A percentile compares a stretch with the other conserved stretches of the same genome.
Conservation (phyloP, 139 green algal species). For the Raphidocelis subcapitata region DNA sequence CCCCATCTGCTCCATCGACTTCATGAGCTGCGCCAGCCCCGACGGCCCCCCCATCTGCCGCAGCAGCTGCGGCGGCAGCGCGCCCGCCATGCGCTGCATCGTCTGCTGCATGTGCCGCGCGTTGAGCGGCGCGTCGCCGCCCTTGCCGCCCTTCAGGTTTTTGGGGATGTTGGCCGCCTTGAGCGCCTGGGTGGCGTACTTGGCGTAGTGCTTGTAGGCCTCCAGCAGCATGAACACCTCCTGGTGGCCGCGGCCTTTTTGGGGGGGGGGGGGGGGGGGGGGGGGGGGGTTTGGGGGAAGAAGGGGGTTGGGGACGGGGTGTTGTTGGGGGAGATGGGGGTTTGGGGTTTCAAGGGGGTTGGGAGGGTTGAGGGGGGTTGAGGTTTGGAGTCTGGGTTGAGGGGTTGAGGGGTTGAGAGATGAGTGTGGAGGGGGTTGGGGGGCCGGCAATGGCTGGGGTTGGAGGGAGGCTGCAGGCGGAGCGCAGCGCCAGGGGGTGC, state of each 20-base stretch:
- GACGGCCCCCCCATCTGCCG: conserved; percentile 93
- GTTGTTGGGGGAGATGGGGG: too few species aligned
- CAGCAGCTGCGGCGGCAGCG: conserved; percentile 91
- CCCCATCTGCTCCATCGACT: conserved; percentile 53
- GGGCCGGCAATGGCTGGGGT: too few species aligned
- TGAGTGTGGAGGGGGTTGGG: too few species aligned
- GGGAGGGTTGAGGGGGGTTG: too few species aligned
- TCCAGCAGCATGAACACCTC: conserved; percentile 72
- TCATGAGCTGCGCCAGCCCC: conserved; percentile 88
- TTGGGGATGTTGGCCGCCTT: conserved; percentile 91
- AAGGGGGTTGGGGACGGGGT: too few species aligned
- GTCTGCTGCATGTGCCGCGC: conserved; percentile 78
- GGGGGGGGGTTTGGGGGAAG: too few species aligned
- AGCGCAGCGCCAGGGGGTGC: too few species aligned
- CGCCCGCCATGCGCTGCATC: conserved; percentile 78
- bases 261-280: not conserved
- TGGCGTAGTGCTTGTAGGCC: conserved; percentile 90
- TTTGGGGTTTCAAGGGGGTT: too few species aligned
- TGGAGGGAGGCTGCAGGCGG: too few species aligned
- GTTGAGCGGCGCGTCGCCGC: conserved; percentile 62
- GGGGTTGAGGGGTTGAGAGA: too few species aligned
- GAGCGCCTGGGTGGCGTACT: conserved; percentile 81
- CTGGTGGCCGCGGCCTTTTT: conserved; percentile 16
- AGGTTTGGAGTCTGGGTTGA: too few species aligned
- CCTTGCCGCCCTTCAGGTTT: conserved; percentile 52